Evolutionary conservation across 2,329 filamentous ascomycete species (phyloP).

Genomic region (Pseudogymnoascus sp.): DNA sequence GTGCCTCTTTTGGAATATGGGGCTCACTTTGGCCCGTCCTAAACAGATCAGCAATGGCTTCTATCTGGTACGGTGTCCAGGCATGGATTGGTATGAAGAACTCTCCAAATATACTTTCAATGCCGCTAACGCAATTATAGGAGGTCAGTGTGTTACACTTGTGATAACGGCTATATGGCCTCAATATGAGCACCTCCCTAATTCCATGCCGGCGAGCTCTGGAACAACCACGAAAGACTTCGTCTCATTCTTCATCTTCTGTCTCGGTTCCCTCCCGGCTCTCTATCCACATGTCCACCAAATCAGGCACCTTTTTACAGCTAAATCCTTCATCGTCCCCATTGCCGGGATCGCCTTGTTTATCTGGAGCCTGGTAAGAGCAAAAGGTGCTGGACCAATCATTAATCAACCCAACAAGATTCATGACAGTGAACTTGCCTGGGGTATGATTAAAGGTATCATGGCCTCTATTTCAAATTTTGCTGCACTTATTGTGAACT

Average conservation of each 20-base stretch:
- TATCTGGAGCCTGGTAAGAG: conserved; percentile 75
- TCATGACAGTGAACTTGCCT: conserved; percentile 62
- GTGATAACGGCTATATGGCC: conserved; percentile 84
- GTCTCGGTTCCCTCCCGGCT: conserved; percentile 69
- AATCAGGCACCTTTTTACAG: conserved; percentile 82
- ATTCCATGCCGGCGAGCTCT: conserved; percentile 53
- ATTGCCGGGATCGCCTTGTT: conserved; percentile 74
- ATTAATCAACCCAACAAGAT: conserved; percentile 57
- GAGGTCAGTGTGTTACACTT: conserved; percentile 72
- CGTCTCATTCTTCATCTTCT: conserved; percentile 80
- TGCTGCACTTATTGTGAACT: conserved; percentile 71
- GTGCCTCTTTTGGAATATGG: conserved; percentile 81
- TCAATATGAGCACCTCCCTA: conserved; percentile 50
- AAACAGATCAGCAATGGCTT: conserved; percentile 70
- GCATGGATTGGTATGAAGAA: conserved; percentile 52
- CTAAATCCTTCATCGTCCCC: conserved; percentile 79
- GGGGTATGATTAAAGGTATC: conserved; percentile 76
- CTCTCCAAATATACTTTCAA: not conserved
- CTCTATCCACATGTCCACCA: conserved; percentile 87
- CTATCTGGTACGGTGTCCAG: conserved; percentile 85
- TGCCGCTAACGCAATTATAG: conserved; percentile 27
- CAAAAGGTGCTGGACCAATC: conserved; percentile 76
- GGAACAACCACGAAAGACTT: conserved; percentile 70
- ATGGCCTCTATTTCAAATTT: conserved; percentile 91
- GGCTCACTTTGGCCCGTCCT: conserved; percentile 82